phyloP scores from a whole-genome alignment of 2,329 filamentous ascomycete genomes.

The Neurospora sp. region DNA sequence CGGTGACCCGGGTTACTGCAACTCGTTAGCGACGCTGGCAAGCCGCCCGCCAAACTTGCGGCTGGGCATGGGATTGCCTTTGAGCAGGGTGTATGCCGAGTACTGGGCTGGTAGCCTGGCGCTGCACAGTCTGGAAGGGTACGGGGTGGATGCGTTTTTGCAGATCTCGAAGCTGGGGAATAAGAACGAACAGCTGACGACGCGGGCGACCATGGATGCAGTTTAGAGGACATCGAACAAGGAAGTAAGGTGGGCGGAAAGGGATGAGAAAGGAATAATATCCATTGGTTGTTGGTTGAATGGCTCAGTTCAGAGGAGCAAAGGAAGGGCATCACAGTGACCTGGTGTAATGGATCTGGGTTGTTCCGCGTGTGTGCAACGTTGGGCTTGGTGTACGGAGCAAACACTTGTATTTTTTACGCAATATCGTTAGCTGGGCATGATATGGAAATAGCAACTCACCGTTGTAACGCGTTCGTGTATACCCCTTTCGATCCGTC shows the following conservation, averaged over 20 bases:
- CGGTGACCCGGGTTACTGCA: conserved; percentile 31
- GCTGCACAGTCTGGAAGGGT: conserved; percentile 86
- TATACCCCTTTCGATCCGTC: not conserved
- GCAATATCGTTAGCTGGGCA: not conserved
- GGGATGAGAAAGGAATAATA: not conserved
- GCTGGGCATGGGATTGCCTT: conserved; percentile 84
- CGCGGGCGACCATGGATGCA: conserved; percentile 66
- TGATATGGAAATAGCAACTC: not conserved
- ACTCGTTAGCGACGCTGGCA: conserved; percentile 69
- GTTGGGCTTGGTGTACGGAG: not conserved
- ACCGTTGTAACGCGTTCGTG: not conserved
- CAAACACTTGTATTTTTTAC: not conserved
- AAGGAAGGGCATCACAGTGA: not conserved
- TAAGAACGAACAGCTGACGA: conserved; percentile 90
- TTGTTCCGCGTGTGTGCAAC: not conserved
- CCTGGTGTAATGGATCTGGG: not conserved
- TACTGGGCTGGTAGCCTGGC: conserved; percentile 95
- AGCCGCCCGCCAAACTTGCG: conserved; percentile 76
- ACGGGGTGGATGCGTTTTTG: conserved; percentile 89
- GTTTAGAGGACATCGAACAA: conserved; percentile 34
- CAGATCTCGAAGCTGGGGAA: conserved; percentile 96
- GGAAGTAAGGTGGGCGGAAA: not conserved
- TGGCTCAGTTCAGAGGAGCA: not conserved
- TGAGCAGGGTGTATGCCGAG: conserved; percentile 91
- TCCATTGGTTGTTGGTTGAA: not conserved